Evolutionary conservation across 371 early-diverging fungal genomes (phyloP).

Genomic region (Circinella minor): DNA sequence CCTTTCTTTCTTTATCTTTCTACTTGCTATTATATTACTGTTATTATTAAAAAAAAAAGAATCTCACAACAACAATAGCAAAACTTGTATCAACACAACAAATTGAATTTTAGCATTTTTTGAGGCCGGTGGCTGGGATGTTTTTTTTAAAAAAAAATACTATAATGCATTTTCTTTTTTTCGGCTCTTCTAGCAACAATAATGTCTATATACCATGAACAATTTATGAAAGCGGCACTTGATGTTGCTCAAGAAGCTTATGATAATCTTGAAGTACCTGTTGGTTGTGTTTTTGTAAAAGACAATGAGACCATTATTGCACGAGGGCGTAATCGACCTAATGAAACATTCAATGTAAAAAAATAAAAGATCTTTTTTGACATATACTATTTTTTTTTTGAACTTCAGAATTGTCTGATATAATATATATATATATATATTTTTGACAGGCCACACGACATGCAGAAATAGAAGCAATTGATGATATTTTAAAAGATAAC

Average conservation of each 20-base stretch:
- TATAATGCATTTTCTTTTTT: neutral
- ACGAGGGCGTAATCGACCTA: conserved; percentile 83
- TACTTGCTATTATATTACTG: no score
- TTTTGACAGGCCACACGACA: conserved; percentile 82
- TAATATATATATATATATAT: neutral
- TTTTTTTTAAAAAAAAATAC: no score
- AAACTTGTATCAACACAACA: no score
- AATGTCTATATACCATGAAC: conserved; percentile 38
- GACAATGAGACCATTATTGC: conserved; percentile 65
- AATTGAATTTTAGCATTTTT: no score
- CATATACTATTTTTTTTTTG: no score
- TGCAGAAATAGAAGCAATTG: conserved; percentile 92
- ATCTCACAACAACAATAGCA: no score
- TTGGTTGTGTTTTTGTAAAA: conserved; percentile 97
- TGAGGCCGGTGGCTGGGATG: no score
- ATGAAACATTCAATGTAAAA: conserved; percentile 85
- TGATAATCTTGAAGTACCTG: conserved; percentile 91
- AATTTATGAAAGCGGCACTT: conserved; percentile 48
- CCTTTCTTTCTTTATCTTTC: no score
- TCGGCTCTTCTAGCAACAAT: neutral
- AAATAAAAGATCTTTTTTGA: no score
- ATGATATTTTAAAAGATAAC: conserved; percentile 64
- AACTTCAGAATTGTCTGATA: no score
- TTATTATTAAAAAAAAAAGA: no score
- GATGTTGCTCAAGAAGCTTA: conserved; percentile 83